Conservation (phyloP, 2,329 filamentous ascomycete species). For the Stagonosporopsis chrysanthemi region DNA sequence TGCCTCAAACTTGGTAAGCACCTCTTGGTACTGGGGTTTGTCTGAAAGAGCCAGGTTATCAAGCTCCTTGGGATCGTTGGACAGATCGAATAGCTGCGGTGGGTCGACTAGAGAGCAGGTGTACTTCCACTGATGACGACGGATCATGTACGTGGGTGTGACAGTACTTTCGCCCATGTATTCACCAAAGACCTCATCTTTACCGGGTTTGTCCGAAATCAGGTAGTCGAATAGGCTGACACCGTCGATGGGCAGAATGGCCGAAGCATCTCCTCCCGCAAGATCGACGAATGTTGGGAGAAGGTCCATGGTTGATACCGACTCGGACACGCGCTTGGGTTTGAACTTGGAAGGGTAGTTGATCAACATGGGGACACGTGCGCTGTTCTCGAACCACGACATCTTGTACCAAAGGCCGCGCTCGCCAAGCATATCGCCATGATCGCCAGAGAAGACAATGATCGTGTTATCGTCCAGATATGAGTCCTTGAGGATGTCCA, state of each 20-base stretch:
- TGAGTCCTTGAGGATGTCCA: constrained; percentile 79
- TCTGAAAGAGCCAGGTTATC: constrained; percentile 67
- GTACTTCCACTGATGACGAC: constrained; percentile 88
- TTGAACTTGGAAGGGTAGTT: constrained; percentile 78
- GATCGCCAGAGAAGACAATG: constrained; percentile 90
- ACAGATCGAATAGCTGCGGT: constrained; percentile 83
- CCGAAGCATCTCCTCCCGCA: constrained; percentile 72
- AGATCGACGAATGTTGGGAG: constrained; percentile 88
- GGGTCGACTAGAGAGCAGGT: constrained; percentile 84
- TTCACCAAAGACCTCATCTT: constrained; percentile 91
- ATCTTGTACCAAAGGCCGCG: constrained; percentile 96
- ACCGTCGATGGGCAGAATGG: constrained; percentile 84
- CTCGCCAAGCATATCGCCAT: constrained; percentile 96
- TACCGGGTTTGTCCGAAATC: constrained; percentile 59
- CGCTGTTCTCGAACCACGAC: constrained; percentile 93
- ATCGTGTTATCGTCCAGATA: constrained; percentile 85
- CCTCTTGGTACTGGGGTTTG: constrained; percentile 49
- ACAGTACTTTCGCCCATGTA: constrained; percentile 95
- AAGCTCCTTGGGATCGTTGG: constrained; percentile 77
- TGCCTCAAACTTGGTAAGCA: constrained; percentile 68
- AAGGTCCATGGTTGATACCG: constrained; percentile 90
- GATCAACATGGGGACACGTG: constrained; percentile 86
- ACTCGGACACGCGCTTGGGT: constrained; percentile 78
- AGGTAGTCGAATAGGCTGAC: constrained; percentile 65
- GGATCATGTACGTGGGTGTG: constrained; percentile 92